Conservation (phyloP, 2,329 filamentous ascomycete genomes). For the Gaeumannomyces tritici region DNA sequence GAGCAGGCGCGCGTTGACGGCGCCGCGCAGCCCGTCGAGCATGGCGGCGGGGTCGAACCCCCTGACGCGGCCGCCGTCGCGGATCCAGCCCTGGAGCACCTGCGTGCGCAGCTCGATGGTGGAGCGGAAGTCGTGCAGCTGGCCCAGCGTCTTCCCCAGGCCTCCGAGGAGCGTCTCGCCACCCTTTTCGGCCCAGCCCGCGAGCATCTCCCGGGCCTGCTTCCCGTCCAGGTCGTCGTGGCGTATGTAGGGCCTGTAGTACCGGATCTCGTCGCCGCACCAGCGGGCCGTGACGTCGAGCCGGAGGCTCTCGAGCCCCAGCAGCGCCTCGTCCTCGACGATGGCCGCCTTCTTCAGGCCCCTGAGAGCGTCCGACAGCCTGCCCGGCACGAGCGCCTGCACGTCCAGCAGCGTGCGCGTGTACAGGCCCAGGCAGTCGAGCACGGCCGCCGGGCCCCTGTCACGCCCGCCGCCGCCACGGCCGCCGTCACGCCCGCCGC, state of each 20-base stretch:
- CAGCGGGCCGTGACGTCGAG: constrained; percentile 71
- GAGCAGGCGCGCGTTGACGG: constrained; percentile 60
- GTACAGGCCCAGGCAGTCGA: constrained; percentile 62
- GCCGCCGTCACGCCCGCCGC: too few species aligned
- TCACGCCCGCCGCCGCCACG: too few species aligned
- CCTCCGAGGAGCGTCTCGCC: constrained; percentile 52
- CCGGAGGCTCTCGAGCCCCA: constrained; percentile 57
- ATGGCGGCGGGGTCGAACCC: constrained; percentile 61
- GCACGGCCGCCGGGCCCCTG: constrained; percentile 37
- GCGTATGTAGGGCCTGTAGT: constrained; percentile 80
- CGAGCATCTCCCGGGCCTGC: constrained; percentile 51
- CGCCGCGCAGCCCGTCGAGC: constrained; percentile 56
- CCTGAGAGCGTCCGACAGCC: constrained; percentile 59
- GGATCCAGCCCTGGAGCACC: constrained; percentile 67
- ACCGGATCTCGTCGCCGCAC: constrained; percentile 73
- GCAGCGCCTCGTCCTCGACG: constrained; percentile 60
- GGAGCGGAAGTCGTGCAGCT: constrained; percentile 54
- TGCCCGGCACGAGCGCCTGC: constrained; percentile 46
- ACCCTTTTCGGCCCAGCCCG: constrained; percentile 53
- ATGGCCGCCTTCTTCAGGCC: constrained; percentile 62
- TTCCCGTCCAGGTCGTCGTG: constrained; percentile 63
- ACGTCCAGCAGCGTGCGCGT: constrained; percentile 69
- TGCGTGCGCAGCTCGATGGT: constrained; percentile 61
- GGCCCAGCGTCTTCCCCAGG: constrained; percentile 47
- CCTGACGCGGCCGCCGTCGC: constrained; percentile 52